Conservation (phyloP, 352 stramenopile species). For the Globisporangium paroecandrum region DNA sequence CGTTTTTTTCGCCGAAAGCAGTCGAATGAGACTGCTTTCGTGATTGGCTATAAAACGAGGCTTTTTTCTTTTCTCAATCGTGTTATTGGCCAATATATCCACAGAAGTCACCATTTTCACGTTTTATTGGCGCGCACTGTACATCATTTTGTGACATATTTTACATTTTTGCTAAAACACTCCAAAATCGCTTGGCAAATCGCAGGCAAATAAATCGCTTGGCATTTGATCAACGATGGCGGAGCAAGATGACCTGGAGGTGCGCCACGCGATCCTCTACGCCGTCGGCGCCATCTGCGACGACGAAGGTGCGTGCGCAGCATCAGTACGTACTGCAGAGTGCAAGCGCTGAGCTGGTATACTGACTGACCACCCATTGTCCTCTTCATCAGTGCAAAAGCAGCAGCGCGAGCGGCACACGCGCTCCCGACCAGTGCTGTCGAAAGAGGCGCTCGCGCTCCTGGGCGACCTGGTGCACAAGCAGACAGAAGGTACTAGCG, state of each 20-base stretch:
- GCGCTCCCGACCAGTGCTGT: conserved; percentile 38
- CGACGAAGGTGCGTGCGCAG: conserved; percentile 33
- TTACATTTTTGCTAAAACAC: too few species aligned
- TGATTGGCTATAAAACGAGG: too few species aligned
- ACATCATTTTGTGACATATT: too few species aligned
- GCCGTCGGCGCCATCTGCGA: conserved; percentile 70
- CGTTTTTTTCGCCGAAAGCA: too few species aligned
- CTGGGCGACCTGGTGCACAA: conserved; percentile 66
- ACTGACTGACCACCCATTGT: background rate
- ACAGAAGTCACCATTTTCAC: too few species aligned
- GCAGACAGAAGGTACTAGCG: conserved; percentile 45
- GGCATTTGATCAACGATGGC: background rate
- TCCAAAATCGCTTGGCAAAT: too few species aligned
- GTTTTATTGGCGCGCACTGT: too few species aligned
- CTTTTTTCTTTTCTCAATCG: too few species aligned
- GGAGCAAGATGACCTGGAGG: conserved; percentile 41
- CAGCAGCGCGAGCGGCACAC: conserved; percentile 42
- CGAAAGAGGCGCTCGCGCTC: conserved; percentile 63
- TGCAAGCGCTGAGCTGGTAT: too few species aligned
- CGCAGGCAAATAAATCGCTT: too few species aligned
- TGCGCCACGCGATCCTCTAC: conserved; percentile 74
- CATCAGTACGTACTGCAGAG: background rate
- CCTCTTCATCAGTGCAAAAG: conserved; percentile 32
- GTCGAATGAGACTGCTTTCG: too few species aligned
- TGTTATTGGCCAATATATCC: too few species aligned